Conservation (phyloP, 2,329 filamentous ascomycete genomes). For the Fusarium drepaniforme region DNA sequence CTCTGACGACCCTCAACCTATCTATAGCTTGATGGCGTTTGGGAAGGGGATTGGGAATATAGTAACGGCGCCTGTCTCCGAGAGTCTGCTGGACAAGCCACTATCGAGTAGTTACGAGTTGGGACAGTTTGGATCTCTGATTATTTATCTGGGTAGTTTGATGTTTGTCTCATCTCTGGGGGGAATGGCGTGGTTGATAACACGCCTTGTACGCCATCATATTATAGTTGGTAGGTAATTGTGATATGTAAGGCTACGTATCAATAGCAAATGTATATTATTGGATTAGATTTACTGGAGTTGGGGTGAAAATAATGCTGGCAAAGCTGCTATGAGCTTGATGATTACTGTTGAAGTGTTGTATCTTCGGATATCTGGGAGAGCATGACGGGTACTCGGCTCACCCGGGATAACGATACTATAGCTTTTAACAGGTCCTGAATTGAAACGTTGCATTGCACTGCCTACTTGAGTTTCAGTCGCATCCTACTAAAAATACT, state of each 20-base stretch:
- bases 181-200: not conserved
- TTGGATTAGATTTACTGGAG: too few relatives aligned
- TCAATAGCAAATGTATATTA: too few relatives aligned
- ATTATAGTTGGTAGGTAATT: not conserved
- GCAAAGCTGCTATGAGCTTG: too few relatives aligned
- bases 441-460: too few relatives aligned
- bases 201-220: not conserved
- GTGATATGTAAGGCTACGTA: not conserved
- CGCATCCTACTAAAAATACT: too few relatives aligned
- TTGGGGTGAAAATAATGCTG: too few relatives aligned
- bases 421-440: too few relatives aligned
- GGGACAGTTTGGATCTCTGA: slow-evolving; percentile 1
- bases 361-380: too few relatives aligned
- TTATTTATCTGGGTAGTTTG: slow-evolving; percentile 2
- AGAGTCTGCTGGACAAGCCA: not conserved
- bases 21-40: slow-evolving; percentile 43
- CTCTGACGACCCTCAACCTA: slow-evolving; percentile 38
- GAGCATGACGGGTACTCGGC: too few relatives aligned
- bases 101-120: not conserved
- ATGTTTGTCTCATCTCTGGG: slow-evolving; percentile 7
- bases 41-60: slow-evolving; percentile 44
- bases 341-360: too few relatives aligned
- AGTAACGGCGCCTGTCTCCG: slow-evolving; percentile 34
- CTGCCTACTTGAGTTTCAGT: too few relatives aligned
- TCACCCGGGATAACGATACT: too few relatives aligned